A percentile compares a stretch with the other conserved stretches of the same genome.
These are phyloP conservation scores for Ceratocystis variospora DNA, from an alignment of 2,329 filamentous ascomycete species.

Conservation along the genomic window DNA sequence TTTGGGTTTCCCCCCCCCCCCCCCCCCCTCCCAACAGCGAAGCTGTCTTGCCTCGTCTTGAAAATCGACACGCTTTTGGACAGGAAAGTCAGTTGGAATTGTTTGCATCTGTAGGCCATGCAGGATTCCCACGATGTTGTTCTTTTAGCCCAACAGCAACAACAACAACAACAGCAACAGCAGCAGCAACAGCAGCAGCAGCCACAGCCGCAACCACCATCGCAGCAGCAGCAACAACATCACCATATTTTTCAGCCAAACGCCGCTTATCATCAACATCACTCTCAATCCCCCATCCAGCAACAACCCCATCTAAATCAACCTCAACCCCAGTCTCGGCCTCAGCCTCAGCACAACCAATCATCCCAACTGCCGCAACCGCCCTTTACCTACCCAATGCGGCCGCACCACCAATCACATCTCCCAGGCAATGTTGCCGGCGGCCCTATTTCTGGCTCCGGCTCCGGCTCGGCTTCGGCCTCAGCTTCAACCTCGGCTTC, in stretches of 20 bases:
- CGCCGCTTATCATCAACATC: slow-evolving; percentile 6
- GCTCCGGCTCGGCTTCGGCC: slow-evolving; percentile 21
- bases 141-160: slow-evolving; percentile 17
- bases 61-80: background rate
- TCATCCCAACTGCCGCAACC: slow-evolving; percentile 37
- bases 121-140: slow-evolving; percentile 18
- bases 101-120: slow-evolving; percentile 13
- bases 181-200: slow-evolving; percentile 20
- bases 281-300: slow-evolving; percentile 2
- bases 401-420: slow-evolving; percentile 64
- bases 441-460: slow-evolving; percentile 25
- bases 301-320: slow-evolving; percentile 4
- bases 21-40: background rate
- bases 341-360: slow-evolving; percentile 26
- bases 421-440: slow-evolving; percentile 35
- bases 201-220: slow-evolving; percentile 22
- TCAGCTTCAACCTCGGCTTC: slow-evolving; percentile 47
- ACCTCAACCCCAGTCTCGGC: slow-evolving; percentile 23
- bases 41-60: background rate
- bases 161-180: slow-evolving; percentile 22
- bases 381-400: slow-evolving; percentile 69
- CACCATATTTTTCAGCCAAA: background rate
- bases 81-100: background rate
- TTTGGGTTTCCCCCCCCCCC: background rate
- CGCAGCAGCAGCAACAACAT: slow-evolving; percentile 16